Evolutionary conservation across 768 basidiomycete genomes (phyloP), one percentile per base, ranked within the genome.

Genomic region (Inosperma sp.): DNA sequence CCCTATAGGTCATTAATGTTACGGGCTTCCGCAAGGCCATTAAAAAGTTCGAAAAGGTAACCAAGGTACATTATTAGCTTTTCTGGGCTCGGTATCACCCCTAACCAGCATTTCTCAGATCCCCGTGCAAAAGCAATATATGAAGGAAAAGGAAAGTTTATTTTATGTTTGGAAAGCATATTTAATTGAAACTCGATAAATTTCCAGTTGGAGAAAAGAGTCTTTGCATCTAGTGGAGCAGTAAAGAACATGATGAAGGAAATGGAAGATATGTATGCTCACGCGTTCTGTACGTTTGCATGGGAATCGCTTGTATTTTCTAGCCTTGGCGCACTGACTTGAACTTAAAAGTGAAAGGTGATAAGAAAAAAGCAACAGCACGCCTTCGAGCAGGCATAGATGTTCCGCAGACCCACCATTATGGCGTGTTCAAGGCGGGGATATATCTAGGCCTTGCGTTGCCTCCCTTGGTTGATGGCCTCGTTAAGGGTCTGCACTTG

Each of bases 21-120:
- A 88, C 90, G 1, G 96, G 95, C 1, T 93, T 96, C 64, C 76
- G 88, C 22, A 93, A 93, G 63, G 84, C 83, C 0, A 63, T 93
- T 50, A 92, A 87, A 68, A 93, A 92, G 64, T 93, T 89, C 55
- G 87, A 86, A 60, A 93, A 90, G 63, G 68, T 78, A 4, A 86
- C 91, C 12, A 82, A 77, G 65, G 84, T 86, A 58, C n/a, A n/a
- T n/a, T n/a, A n/a, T n/a, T n/a, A n/a, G n/a, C n/a, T n/a, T n/a
- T n/a, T n/a, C n/a, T n/a, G n/a, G n/a, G n/a, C n/a, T n/a, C n/a
- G n/a, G n/a, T n/a, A n/a, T n/a, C n/a, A n/a, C n/a, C n/a, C n/a
- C 41, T 21, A 25, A 26, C 13, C 17, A 29, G 21, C 16, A 21
- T n/a, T n/a, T 13, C 12, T 7, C n/a, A 88, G 83, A 81, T 88